Evolutionary conservation across 257 asterid genomes (phyloP).

Genomic region (Jaltomata sinuosa): DNA sequence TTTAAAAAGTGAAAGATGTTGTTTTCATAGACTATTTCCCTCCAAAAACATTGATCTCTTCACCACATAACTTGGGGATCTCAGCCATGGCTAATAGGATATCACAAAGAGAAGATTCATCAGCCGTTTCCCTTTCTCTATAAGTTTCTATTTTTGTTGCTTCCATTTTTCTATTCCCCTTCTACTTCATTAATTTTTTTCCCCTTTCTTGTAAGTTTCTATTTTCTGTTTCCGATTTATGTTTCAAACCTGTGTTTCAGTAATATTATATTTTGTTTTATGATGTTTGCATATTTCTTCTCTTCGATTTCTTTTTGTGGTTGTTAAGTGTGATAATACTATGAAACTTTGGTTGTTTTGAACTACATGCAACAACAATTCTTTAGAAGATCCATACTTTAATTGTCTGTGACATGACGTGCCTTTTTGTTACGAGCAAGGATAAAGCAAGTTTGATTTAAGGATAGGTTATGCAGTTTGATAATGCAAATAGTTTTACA

Average conservation of each 20-base stretch:
- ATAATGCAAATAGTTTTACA: neutral
- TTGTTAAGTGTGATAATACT: too few relatives aligned
- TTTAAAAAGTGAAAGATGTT: too few relatives aligned
- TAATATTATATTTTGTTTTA: neutral
- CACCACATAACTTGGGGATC: too few relatives aligned
- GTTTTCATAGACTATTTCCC: too few relatives aligned
- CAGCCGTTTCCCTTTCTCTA: neutral
- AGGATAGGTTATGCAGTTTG: neutral
- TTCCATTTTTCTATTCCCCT: neutral
- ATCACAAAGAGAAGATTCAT: neutral
- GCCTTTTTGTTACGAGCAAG: too few relatives aligned
- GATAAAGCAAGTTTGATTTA: neutral
- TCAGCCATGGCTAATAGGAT: too few relatives aligned
- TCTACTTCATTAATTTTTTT: neutral
- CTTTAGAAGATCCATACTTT: too few relatives aligned
- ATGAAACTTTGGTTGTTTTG: too few relatives aligned
- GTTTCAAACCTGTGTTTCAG: neutral
- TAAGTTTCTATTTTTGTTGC: neutral
- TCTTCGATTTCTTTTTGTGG: neutral
- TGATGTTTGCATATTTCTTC: neutral
- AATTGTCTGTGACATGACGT: too few relatives aligned
- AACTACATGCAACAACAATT: too few relatives aligned
- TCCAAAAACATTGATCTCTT: too few relatives aligned
- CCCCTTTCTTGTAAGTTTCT: neutral
- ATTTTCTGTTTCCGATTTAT: neutral